These are phyloP conservation scores for Penicillium janthinellum DNA, from an alignment of 2,329 filamentous ascomycete genomes.

Conservation along the genomic window DNA sequence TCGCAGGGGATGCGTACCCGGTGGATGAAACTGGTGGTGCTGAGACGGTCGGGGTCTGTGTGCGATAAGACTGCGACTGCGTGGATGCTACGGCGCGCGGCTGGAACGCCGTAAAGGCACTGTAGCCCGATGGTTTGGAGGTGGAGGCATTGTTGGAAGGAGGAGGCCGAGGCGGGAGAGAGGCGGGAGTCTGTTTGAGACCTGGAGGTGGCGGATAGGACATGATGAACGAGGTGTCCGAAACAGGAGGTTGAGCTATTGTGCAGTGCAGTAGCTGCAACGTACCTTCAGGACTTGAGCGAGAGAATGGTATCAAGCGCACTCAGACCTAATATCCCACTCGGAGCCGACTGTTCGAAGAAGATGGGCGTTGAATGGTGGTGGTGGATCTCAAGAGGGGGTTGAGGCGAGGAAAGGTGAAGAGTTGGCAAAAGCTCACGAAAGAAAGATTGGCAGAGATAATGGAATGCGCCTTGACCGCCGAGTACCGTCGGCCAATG, in stretches of 20 bases:
- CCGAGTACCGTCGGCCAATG: background rate
- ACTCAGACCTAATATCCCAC: constrained; percentile 30
- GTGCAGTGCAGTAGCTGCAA: constrained; percentile 38
- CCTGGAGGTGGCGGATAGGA: constrained; percentile 86
- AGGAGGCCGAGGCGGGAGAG: constrained; percentile 77
- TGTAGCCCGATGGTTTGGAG: constrained; percentile 36
- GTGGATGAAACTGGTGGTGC: constrained; percentile 37
- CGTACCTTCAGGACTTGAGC: constrained; percentile 47
- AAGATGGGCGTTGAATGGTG: background rate
- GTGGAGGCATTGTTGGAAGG: constrained; percentile 48
- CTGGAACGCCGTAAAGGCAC: constrained; percentile 59
- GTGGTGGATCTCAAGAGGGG: background rate
- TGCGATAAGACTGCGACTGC: constrained; percentile 43
- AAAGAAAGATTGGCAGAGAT: background rate
- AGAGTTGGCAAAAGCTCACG: background rate
- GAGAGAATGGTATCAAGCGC: constrained; percentile 14
- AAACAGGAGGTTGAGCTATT: constrained; percentile 37
- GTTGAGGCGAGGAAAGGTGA: background rate
- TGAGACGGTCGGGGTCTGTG: constrained; percentile 41
- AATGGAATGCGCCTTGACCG: background rate
- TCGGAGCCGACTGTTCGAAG: background rate
- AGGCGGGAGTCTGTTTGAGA: constrained; percentile 57
- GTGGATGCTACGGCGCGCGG: constrained; percentile 59
- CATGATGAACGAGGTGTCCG: constrained; percentile 62
- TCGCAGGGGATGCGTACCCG: constrained; percentile 35